These are phyloP conservation scores for Aspergillus panamensis DNA, from an alignment of 495 filamentous ascomycete species.

Conservation along the genomic window DNA sequence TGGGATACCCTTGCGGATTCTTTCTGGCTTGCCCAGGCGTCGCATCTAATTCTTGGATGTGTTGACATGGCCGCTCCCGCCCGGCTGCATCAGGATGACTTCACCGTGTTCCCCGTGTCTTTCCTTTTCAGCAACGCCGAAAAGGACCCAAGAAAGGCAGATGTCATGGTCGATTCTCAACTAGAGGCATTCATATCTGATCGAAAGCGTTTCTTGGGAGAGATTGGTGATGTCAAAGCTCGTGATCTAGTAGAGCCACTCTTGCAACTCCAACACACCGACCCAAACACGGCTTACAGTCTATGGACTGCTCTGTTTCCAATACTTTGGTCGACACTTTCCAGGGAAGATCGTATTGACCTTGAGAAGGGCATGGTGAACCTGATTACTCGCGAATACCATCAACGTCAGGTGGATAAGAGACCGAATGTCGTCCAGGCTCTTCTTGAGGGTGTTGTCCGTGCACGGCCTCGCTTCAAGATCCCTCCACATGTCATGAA, in stretches of 20 bases:
- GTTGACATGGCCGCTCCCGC: slow-evolving; percentile 77
- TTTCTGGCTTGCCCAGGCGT: slow-evolving; percentile 94
- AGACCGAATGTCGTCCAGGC: slow-evolving; percentile 92
- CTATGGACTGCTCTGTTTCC: slow-evolving; percentile 91
- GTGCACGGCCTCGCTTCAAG: slow-evolving; percentile 77
- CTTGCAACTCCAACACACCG: slow-evolving; percentile 90
- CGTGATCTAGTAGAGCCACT: slow-evolving; percentile 88
- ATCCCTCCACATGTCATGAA: slow-evolving; percentile 95
- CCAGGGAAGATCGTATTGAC: slow-evolving; percentile 84
- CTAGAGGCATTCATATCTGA: slow-evolving; percentile 74
- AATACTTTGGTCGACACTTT: slow-evolving; percentile 84
- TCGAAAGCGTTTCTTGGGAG: slow-evolving; percentile 75
- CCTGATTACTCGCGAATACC: slow-evolving; percentile 90
- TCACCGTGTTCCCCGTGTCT: slow-evolving; percentile 67
- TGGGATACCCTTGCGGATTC: slow-evolving; percentile 94
- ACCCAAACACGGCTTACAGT: slow-evolving; percentile 71
- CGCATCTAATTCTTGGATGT: slow-evolving; percentile 84
- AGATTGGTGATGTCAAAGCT: slow-evolving; percentile 77
- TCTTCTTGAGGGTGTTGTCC: slow-evolving; percentile 78
- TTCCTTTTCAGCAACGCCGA: slow-evolving; percentile 59
- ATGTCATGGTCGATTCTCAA: slow-evolving; percentile 73
- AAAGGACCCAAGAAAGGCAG: slow-evolving; percentile 67
- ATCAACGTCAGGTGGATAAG: slow-evolving; percentile 88
- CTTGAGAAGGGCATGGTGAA: slow-evolving; percentile 83
- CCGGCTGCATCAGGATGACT: slow-evolving; percentile 78